phyloP scores from a whole-genome alignment of 2,329 filamentous ascomycete genomes.

The Fusarium sp. region DNA sequence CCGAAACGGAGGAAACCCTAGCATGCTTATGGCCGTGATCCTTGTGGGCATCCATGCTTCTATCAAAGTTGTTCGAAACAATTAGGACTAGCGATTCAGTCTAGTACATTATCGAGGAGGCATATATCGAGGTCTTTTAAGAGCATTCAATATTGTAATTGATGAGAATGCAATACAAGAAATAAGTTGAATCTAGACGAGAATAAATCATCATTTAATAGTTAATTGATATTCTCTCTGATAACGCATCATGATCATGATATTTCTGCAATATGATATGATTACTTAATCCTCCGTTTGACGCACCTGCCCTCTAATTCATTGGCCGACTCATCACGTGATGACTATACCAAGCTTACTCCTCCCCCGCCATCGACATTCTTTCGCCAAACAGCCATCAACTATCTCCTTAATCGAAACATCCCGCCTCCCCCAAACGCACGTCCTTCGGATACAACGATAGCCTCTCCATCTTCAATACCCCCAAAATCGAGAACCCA shows the following conservation, averaged over 20 bases:
- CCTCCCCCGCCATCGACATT: conserved; percentile 51
- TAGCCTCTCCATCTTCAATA: conserved; percentile 49
- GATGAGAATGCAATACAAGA: not conserved
- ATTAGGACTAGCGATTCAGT: conserved; percentile 27
- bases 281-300: conserved; percentile 17
- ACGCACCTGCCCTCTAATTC: conserved; percentile 13
- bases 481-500: conserved; percentile 49
- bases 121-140: conserved; percentile 23
- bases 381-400: conserved; percentile 38
- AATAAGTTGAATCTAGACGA: not conserved
- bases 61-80: conserved; percentile 31
- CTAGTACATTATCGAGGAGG: conserved; percentile 40
- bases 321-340: conserved; percentile 38
- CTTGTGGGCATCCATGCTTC: conserved; percentile 34
- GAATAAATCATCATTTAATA: not conserved
- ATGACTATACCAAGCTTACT: conserved; percentile 4
- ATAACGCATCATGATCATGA: not conserved
- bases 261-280: not conserved
- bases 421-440: conserved; percentile 48
- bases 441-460: conserved; percentile 57
- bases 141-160: not conserved
- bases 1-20: conserved; percentile 10
- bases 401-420: conserved; percentile 54
- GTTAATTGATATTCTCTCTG: not conserved
- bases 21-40: conserved; percentile 25